Base-by-base conservation (phyloP, 2,329 filamentous ascomycete species). In the Monosporascus sp. region DNA sequence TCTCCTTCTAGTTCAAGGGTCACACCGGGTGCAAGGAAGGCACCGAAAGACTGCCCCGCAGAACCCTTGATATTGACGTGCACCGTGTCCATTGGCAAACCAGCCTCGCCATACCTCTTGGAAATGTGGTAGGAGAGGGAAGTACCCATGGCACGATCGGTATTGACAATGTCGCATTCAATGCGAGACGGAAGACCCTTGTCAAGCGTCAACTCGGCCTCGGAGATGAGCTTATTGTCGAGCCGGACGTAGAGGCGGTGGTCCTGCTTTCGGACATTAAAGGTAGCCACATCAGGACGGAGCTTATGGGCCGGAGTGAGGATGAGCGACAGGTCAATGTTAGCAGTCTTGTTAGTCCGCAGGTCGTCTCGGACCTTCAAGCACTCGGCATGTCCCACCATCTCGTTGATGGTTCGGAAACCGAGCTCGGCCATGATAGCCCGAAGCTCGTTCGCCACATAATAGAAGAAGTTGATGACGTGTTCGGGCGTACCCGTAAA, bases 401-500 rank as follows among this genome's bases (percentile, higher is more conserved):
- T 97, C 72, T 97, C 93, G 69, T 97, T 97, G 70, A 97, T 88
- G 56, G 90, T 96, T 60, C 93, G 87, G 83, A 96, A 91, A 61
- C 93, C 93, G 64, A 97, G 85, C 74, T 89, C 91, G 49, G 93
- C 92, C 93, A 97, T 97, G 73, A 97, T 96, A 37, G 92, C 91
- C 68, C 93, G 87, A 54, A 97, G 84, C 76, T 97, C 93, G 68
- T 97, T 97, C 62, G 93, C 89, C 50, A 97, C 82, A 67, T 97
- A 97, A 77, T 97, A 97, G 77, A 96, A 96, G 80, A 97, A 97
- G 81, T 97, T 97, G 73, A 97, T 97, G 54, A 96, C 92, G 64
- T 97, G 91, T 75, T 97, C 93, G 11, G 93, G 92, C 1, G 90
- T 92, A 57, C 93, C 93, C 62, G 86, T 80, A 73, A 97, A 97